Evolutionary conservation across 768 basidiomycete genomes (phyloP).

Genomic region (Termitomyces bulborhizus): DNA sequence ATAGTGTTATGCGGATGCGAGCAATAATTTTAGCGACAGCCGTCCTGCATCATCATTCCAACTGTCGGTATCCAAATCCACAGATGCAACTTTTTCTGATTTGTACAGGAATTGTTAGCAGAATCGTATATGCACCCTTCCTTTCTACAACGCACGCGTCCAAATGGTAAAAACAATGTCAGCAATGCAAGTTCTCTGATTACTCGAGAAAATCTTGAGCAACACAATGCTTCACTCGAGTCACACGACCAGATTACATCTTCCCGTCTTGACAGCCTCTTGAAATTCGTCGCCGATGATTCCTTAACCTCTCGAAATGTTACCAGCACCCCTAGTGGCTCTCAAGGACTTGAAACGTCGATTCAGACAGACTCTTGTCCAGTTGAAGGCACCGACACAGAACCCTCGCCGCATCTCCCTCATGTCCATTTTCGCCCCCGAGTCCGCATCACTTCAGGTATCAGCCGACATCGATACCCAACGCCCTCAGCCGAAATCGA

Average conservation of each 20-base stretch:
- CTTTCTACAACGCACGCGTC: not conserved
- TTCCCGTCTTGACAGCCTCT: not conserved
- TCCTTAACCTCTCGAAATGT: constrained; percentile 6
- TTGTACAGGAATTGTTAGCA: not conserved
- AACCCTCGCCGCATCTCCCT: constrained; percentile 13
- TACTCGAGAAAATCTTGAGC: constrained; percentile 11
- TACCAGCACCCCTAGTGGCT: constrained; percentile 14
- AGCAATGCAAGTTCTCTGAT: constrained; percentile 7
- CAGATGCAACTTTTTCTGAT: not conserved
- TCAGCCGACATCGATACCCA: constrained; percentile 40
- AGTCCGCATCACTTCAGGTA: constrained; percentile 71
- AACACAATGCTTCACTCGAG: constrained; percentile 7
- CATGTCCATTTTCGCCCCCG: constrained; percentile 67
- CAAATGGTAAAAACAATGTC: constrained; percentile 1
- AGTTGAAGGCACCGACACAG: constrained; percentile 3
- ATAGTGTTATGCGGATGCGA: constrained; percentile 3
- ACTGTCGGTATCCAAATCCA: constrained; percentile 5
- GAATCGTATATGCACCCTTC: not conserved
- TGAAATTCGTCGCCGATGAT: not conserved
- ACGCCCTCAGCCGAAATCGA: not conserved
- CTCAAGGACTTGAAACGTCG: constrained; percentile 16
- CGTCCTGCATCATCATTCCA: not conserved
- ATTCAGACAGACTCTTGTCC: constrained; percentile 6
- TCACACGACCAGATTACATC: constrained; percentile 3
- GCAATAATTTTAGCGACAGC: not conserved